Percentiles rank a stretch among this genome's conserved stretches.
phyloP scores from a whole-genome alignment of 1,284 basidiomycete species.

The Inonotus obliquus region DNA sequence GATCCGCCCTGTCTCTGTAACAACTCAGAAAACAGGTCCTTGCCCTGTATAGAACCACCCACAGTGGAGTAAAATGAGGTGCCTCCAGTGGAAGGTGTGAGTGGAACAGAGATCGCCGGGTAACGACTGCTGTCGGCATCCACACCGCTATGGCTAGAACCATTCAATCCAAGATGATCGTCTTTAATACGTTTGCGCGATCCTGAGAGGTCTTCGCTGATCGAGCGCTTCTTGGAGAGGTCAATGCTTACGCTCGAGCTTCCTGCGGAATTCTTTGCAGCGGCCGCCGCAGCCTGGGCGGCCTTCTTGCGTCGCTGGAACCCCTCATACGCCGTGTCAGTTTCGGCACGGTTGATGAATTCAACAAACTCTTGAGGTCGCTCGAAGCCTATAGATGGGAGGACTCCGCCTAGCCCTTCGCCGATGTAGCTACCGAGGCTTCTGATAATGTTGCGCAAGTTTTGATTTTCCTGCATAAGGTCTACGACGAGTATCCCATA shows the following conservation, averaged over 20 bases:
- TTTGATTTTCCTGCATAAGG: conserved; percentile 85
- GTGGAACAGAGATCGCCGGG: conserved; percentile 33
- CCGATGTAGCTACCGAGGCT: conserved; percentile 77
- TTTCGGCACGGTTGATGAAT: conserved; percentile 79
- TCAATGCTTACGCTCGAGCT: conserved; percentile 26
- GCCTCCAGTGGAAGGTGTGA: conserved; percentile 26
- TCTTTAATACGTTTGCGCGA: conserved; percentile 15
- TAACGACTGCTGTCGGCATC: conserved; percentile 21
- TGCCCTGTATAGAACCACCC: conserved; percentile 36
- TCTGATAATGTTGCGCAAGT: conserved; percentile 72
- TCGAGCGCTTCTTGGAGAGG: conserved; percentile 18
- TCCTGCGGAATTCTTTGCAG: conserved; percentile 32
- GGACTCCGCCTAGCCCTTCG: conserved; percentile 72
- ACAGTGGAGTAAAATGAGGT: conserved; percentile 30
- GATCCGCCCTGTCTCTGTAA: conserved; percentile 41
- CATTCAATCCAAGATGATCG: conserved; percentile 8
- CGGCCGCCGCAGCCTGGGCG: conserved; percentile 18
- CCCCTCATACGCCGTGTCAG: conserved; percentile 87
- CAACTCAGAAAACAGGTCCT: conserved; percentile 54
- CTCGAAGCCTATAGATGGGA: conserved; percentile 78
- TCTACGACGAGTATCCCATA: conserved; percentile 38
- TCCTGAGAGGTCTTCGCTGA: conserved; percentile 16
- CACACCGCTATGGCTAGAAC: conserved; percentile 6
- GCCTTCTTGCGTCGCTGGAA: conserved; percentile 64
- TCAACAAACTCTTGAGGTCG: conserved; percentile 66